Base-by-base conservation (phyloP, 805 yeast species). In the Metschnikowia aberdeeniae region DNA sequence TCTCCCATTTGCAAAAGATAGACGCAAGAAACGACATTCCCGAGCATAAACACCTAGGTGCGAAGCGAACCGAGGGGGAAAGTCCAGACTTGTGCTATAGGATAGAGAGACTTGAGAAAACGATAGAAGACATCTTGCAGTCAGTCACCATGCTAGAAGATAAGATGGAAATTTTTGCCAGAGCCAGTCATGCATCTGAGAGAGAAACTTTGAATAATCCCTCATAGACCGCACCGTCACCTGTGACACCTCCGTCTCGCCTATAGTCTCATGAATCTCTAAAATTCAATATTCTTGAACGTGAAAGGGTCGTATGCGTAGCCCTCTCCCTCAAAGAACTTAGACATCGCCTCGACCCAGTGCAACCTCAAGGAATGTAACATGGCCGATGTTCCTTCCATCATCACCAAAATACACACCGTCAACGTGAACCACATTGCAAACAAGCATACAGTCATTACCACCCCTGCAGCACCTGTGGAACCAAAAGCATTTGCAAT, bases 311-410 rank as follows among this genome's bases (percentile, higher is more conserved):
- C 77, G 58, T 81, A 84, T 8, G 80, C 76, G 39, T 75, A 67
- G 52, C 90, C 90, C 58, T 84, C 89, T 59, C 90, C 90, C 58
- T 81, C 84, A 53, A 84, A 84, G 60, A 81, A 84, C 62, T 84
- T 84, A 36, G 87, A 81, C 90, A 84, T 84, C 31, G 87, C 79
- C 59, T 84, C 90, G 43, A 84, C 89, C 90, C 90, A 84, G 59
- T 84, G 90, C 55, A 84, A 70, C 67, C 90, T 77, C 57, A 84
- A 73, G 12, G 86, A 78, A 61, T 84, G 90, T 57, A 84, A 70
- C 90, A 84, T 84, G 17, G 89, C 89, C n/a, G 88, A 82, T 0
- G 89, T 84, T 45, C 90, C 90, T 66, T 84, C 90, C 90, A 84
- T 84, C 40, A 82, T 70, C 39, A 84, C 89, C 59, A 84, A 68